Evolutionary conservation across 805 yeast species (phyloP), one percentile per base, ranked within the genome.

Genomic region (Candida silvicultrix): DNA sequence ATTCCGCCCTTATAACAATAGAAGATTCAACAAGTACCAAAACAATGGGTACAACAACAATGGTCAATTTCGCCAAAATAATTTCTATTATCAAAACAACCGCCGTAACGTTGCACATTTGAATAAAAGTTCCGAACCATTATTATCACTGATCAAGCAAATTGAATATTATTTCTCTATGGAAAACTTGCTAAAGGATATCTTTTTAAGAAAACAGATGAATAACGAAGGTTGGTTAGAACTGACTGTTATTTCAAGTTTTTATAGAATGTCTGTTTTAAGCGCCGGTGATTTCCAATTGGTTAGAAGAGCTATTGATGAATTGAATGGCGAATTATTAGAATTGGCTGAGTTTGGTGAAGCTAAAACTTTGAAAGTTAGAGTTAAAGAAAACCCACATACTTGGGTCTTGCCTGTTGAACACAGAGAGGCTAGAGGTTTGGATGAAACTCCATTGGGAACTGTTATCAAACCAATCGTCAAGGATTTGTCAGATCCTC

Each of bases 131-230:
- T 42, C 32, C 25, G 62, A 60, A 25, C 54, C 60, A 15, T 38
- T 52, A 40, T 52, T 50, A 37, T 49, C 54, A 6, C 41, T 57
- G 43, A 47, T 52, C n/a, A 59, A 53, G 49, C 98, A 90, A 71
- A 71, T 92, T 44, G 94, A 88, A 62, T 94, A 94, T 71, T 94
- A 94, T 66, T 86, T 94, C 69, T 83, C 95, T 28, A 73, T 82
- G 43, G 96, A 89, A 57, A 94, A 94, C 66, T 74, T 94, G 66
- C 72, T 84, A 56, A 86, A 89, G 67, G 99, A 94, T 68, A 70
- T 83, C 43, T 92, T 69, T 62, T 73, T 94, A 66, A 80, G 96
- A 66, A 77, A 80, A 53, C 86, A 85, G 58, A 86, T 92, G 95
- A 78, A 83, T 64, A 57, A 75, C 41, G 73, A 79, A 48, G 97